phyloP scores from a whole-genome alignment of 2,329 filamentous ascomycete species.

The Trichophyton rubrum region DNA sequence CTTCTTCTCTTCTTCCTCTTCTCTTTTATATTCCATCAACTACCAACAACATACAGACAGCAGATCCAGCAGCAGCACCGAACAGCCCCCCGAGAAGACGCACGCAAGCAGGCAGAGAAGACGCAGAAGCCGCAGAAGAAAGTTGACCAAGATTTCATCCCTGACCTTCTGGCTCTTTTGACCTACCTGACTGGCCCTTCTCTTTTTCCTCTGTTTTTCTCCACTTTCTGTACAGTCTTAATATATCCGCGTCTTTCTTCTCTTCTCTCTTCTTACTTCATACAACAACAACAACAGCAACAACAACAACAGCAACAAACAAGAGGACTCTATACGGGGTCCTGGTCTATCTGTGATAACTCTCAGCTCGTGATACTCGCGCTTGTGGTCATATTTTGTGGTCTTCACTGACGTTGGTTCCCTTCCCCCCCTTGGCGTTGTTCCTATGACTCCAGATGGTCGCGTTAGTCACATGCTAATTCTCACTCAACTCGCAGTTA shows the following conservation, averaged over 20 bases:
- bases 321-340: neutral
- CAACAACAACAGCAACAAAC: neutral
- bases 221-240: too few species aligned
- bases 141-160: too few species aligned
- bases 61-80: too few species aligned
- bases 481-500: neutral
- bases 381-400: conserved; percentile 5
- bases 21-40: neutral
- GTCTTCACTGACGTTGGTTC: conserved; percentile 13
- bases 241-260: neutral
- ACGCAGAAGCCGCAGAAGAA: too few species aligned
- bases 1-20: neutral
- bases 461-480: neutral
- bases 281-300: neutral
- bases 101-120: too few species aligned
- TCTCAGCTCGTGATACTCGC: neutral
- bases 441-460: neutral
- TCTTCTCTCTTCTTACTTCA: neutral
- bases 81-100: too few species aligned
- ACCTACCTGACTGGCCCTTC: too few species aligned
- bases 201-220: too few species aligned
- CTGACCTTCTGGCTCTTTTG: too few species aligned
- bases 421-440: neutral
- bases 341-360: neutral
- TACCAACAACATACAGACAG: too few species aligned